Percentiles rank a stretch among this genome's conserved stretches.
Conservation (phyloP, 2,329 filamentous ascomycete species). For the Aspergillus sp. region DNA sequence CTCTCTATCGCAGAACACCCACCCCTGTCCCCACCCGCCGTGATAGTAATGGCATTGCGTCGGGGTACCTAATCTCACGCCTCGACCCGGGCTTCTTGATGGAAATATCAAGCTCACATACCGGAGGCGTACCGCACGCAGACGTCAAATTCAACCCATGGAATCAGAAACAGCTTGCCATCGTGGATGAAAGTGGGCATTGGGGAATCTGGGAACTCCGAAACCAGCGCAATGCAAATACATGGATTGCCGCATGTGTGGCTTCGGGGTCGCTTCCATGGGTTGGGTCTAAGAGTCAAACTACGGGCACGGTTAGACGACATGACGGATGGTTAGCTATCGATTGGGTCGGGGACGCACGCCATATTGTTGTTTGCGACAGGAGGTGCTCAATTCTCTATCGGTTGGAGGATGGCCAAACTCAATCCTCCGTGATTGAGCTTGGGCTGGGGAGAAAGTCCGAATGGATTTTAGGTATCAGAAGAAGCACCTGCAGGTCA, state of each 20-base stretch:
- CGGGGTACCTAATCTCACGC: conserved; percentile 37
- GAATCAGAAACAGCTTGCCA: conserved; percentile 60
- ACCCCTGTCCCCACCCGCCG: conserved; percentile 27
- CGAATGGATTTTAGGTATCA: conserved; percentile 62
- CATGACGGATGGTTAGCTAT: conserved; percentile 52
- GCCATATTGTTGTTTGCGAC: conserved; percentile 57
- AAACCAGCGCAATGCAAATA: conserved; percentile 34
- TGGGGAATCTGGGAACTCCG: conserved; percentile 59
- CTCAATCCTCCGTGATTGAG: conserved; percentile 37
- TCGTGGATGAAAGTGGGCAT: conserved; percentile 57
- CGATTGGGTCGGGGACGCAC: conserved; percentile 45
- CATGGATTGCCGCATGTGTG: conserved; percentile 34
- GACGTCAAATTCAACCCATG: conserved; percentile 65
- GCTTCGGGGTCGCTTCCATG: conserved; percentile 38
- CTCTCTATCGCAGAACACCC: conserved; percentile 39
- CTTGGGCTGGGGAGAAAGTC: conserved; percentile 41
- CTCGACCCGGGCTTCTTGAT: conserved; percentile 55
- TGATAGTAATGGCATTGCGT: conserved; percentile 18
- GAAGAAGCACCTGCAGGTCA: conserved; percentile 45
- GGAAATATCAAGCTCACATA: conserved; percentile 47
- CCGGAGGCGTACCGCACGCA: conserved; percentile 54
- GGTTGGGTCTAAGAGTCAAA: conserved; percentile 22
- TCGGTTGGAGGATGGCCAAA: conserved; percentile 31
- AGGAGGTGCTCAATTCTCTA: conserved; percentile 49
- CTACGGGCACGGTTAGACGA: conserved; percentile 20